phyloP scores from a whole-genome alignment of 2,329 filamentous ascomycete species.

The Sclerotinia spermophila region DNA sequence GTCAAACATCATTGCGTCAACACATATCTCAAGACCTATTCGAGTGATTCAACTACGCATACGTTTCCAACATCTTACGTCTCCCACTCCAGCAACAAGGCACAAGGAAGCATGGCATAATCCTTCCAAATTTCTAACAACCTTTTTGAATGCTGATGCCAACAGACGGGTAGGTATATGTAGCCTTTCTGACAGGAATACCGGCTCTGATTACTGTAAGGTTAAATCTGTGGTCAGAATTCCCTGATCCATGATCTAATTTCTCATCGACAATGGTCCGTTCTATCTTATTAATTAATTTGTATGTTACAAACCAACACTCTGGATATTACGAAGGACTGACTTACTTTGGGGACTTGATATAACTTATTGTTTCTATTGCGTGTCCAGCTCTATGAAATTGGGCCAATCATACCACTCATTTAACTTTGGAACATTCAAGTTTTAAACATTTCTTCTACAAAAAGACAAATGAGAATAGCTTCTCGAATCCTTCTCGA shows the following conservation, averaged over 20 bases:
- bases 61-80: background rate
- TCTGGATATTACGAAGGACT: background rate
- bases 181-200: background rate
- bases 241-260: constrained; percentile 7
- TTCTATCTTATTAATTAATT: background rate
- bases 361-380: background rate
- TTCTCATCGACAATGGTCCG: background rate
- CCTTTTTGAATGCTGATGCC: background rate
- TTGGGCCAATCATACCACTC: background rate
- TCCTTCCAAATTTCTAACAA: background rate
- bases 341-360: background rate
- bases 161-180: background rate
- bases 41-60: background rate
- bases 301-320: background rate
- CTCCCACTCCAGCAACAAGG: background rate
- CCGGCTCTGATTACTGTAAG: background rate
- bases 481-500: constrained; percentile 12
- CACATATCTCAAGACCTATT: background rate
- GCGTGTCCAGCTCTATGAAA: background rate
- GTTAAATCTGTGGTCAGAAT: background rate
- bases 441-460: background rate
- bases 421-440: background rate
- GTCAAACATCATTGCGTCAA: background rate
- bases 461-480: background rate
- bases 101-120: background rate